Conservation (phyloP, 1,284 basidiomycete genomes). For the Coniophora puteana region DNA sequence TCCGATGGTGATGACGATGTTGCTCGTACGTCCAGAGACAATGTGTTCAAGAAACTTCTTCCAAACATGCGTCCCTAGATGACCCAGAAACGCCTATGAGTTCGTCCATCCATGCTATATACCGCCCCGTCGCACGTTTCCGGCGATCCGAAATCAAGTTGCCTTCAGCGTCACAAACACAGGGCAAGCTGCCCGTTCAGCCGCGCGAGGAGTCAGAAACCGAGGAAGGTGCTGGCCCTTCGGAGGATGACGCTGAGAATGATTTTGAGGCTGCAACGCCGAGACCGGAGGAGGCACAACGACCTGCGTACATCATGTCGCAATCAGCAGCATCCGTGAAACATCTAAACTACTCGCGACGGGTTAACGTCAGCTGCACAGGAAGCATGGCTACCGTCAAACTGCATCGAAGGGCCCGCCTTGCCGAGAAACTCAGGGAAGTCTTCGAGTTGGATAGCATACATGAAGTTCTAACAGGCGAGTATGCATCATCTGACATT, state of each 20-base stretch:
- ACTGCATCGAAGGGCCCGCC: conserved; percentile 60
- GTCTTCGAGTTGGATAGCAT: conserved; percentile 80
- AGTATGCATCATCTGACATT: conserved; percentile 20
- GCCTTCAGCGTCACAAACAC: conserved; percentile 26
- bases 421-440: conserved; percentile 83
- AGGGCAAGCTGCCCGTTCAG: conserved; percentile 7
- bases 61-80: not conserved
- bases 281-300: conserved; percentile 28
- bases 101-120: conserved; percentile 83
- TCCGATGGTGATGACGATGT: conserved; percentile 62
- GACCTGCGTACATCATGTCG: conserved; percentile 20
- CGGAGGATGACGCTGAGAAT: conserved; percentile 56
- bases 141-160: conserved; percentile 38
- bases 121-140: conserved; percentile 73
- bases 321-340: conserved; percentile 6
- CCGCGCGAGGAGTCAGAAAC: conserved; percentile 18
- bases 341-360: conserved; percentile 2
- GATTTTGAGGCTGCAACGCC: conserved; percentile 52
- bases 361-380: conserved; percentile 35
- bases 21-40: conserved; percentile 18
- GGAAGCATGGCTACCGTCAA: conserved; percentile 71
- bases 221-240: conserved; percentile 24
- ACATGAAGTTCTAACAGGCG: conserved; percentile 80
- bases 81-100: conserved; percentile 41
- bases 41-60: conserved; percentile 1